Evolutionary conservation across 345 rosid genomes (phyloP).

Genomic region (Hirschfeldia incana): DNA sequence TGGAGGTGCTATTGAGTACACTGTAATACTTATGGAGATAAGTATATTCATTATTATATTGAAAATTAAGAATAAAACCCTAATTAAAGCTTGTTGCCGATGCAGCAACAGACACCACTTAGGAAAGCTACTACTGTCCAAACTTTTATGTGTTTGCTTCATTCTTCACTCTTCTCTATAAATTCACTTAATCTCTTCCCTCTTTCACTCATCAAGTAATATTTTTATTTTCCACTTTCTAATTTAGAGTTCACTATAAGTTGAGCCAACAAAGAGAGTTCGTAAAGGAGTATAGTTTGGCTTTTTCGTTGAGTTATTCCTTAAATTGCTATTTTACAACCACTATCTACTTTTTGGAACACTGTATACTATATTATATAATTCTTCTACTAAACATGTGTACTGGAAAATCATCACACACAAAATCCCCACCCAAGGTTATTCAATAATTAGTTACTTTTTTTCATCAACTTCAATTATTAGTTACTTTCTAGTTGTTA

Average conservation of each 20-base stretch:
- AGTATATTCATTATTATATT: neutral
- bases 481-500: constrained; percentile 14
- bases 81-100: constrained; percentile 49
- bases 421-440: constrained; percentile 71
- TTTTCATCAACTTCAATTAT: constrained; percentile 12
- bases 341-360: neutral
- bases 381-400: constrained; percentile 27
- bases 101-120: constrained; percentile 64
- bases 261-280: constrained; percentile 13
- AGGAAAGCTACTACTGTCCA: constrained; percentile 72
- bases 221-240: constrained; percentile 22
- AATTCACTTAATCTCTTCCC: constrained; percentile 41
- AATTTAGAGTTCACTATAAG: constrained; percentile 27
- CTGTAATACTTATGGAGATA: neutral
- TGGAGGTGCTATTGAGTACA: neutral
- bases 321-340: neutral
- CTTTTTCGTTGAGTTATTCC: constrained; percentile 13
- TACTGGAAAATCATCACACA: constrained; percentile 65
- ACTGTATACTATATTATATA: neutral
- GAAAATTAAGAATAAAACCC: constrained; percentile 14
- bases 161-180: constrained; percentile 39
- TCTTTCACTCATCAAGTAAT: constrained; percentile 19
- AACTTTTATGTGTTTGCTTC: constrained; percentile 41
- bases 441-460: constrained; percentile 9
- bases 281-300: neutral